Conservation (phyloP, 805 yeast species). For the Lachancea dasiensis region DNA sequence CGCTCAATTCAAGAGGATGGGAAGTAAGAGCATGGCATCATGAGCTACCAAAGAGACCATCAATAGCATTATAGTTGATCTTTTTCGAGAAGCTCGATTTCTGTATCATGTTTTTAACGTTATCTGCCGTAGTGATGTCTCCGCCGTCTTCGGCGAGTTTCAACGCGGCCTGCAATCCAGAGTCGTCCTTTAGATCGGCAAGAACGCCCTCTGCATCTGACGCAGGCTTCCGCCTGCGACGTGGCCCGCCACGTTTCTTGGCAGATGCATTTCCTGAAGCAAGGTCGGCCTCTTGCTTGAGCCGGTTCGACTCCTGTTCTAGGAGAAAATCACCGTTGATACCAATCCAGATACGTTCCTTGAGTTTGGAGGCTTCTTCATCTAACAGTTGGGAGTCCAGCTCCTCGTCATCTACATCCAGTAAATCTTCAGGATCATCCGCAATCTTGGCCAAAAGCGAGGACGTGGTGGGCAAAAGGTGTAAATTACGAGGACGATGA, state of each 20-base stretch:
- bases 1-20: too few relatives aligned
- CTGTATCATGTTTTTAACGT: conserved; percentile 69
- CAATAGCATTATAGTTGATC: conserved; percentile 81
- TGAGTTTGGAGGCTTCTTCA: conserved; percentile 63
- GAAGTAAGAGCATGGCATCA: too few relatives aligned
- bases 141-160: conserved; percentile 33
- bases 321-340: conserved; percentile 78
- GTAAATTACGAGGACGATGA: conserved; percentile 51
- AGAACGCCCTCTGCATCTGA: conserved; percentile 32
- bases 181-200: conserved; percentile 28
- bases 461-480: conserved; percentile 50
- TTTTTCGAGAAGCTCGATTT: conserved; percentile 79
- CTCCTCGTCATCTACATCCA: conserved; percentile 83
- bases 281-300: conserved; percentile 81
- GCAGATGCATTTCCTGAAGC: conserved; percentile 67
- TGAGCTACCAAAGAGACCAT: conserved; percentile 36
- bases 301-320: conserved; percentile 77
- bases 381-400: conserved; percentile 53
- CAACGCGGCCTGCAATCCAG: conserved; percentile 37
- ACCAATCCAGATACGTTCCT: conserved; percentile 86
- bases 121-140: conserved; percentile 61
- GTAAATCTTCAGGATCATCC: conserved; percentile 56
- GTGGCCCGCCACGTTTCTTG: conserved; percentile 41
- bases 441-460: conserved; percentile 47
- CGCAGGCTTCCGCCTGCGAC: conserved; percentile 24